These are phyloP conservation scores for Fonsecaea pedrosoi DNA, from an alignment of 2,329 filamentous ascomycete species.

Conservation along the genomic window DNA sequence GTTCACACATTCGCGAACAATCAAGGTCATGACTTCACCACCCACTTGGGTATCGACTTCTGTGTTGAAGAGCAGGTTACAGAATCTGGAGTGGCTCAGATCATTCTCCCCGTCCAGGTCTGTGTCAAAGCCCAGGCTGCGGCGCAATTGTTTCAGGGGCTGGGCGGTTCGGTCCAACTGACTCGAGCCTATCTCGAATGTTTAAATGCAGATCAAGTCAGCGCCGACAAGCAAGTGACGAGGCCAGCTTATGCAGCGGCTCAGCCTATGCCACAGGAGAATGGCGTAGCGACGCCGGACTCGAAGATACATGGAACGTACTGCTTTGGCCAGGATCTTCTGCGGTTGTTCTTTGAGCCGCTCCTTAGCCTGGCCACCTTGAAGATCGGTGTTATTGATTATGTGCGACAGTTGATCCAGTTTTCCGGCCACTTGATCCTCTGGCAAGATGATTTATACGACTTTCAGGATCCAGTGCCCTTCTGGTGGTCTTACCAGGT, in stretches of 20 bases:
- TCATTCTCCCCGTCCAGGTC: slow-evolving; percentile 71
- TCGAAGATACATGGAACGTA: slow-evolving; percentile 53
- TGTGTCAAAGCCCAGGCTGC: slow-evolving; percentile 73
- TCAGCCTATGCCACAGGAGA: slow-evolving; percentile 17
- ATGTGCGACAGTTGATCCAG: slow-evolving; percentile 38
- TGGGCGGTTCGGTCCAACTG: slow-evolving; percentile 48
- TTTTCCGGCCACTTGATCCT: slow-evolving; percentile 53
- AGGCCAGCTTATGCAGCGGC: slow-evolving; percentile 11
- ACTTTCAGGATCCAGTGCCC: slow-evolving; percentile 58
- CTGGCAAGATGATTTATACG: slow-evolving; percentile 59
- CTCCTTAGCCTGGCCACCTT: slow-evolving; percentile 48
- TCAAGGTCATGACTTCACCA: slow-evolving; percentile 62
- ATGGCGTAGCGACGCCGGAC: slow-evolving; percentile 11
- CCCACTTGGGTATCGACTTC: slow-evolving; percentile 77
- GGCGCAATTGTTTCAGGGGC: slow-evolving; percentile 63
- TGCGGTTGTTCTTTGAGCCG: slow-evolving; percentile 59
- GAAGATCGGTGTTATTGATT: slow-evolving; percentile 15
- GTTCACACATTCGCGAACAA: slow-evolving; percentile 27
- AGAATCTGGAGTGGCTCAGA: slow-evolving; percentile 42
- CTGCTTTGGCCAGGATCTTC: slow-evolving; percentile 70
- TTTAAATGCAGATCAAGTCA: slow-evolving; percentile 41
- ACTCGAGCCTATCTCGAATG: slow-evolving; percentile 58
- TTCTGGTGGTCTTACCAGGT: slow-evolving; percentile 36
- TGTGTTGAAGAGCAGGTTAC: slow-evolving; percentile 61
- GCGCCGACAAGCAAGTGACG: slow-evolving; percentile 29